phyloP scores from a whole-genome alignment of 306 rosid genomes.

The Prunus padus region DNA sequence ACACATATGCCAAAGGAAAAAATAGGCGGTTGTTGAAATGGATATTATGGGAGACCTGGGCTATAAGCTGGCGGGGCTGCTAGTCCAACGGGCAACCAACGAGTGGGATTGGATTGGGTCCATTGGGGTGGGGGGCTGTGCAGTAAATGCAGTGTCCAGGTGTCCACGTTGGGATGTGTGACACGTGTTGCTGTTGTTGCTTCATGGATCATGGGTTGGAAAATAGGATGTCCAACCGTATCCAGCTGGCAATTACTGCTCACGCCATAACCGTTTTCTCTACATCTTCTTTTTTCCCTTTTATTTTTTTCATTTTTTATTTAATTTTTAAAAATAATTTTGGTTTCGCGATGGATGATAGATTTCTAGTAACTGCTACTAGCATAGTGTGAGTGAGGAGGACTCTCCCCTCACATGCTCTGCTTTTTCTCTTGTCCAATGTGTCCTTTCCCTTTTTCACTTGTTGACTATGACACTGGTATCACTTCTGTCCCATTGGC shows the following conservation, averaged over 20 bases:
- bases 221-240: slow-evolving; percentile 18
- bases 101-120: neutral
- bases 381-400: neutral
- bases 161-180: slow-evolving; percentile 31
- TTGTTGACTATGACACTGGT: neutral
- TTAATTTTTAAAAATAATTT: too few relatives aligned
- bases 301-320: too few relatives aligned
- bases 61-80: neutral
- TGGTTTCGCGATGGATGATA: neutral
- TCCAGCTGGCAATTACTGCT: slow-evolving; percentile 46
- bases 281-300: too few relatives aligned
- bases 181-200: slow-evolving; percentile 36
- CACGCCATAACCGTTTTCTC: slow-evolving; percentile 40
- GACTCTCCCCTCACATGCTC: neutral
- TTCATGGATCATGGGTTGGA: neutral
- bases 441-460: neutral
- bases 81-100: neutral
- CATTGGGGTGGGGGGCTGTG: neutral
- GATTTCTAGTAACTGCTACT: neutral
- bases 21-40: neutral
- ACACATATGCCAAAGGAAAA: too few relatives aligned
- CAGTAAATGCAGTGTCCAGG: slow-evolving; percentile 20
- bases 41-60: neutral
- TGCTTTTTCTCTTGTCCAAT: neutral
- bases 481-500: neutral